Percentiles rank a stretch among this genome's conserved stretches.
phyloP scores from a whole-genome alignment of 495 filamentous ascomycete genomes.

The Mytilinidion resinicola region DNA sequence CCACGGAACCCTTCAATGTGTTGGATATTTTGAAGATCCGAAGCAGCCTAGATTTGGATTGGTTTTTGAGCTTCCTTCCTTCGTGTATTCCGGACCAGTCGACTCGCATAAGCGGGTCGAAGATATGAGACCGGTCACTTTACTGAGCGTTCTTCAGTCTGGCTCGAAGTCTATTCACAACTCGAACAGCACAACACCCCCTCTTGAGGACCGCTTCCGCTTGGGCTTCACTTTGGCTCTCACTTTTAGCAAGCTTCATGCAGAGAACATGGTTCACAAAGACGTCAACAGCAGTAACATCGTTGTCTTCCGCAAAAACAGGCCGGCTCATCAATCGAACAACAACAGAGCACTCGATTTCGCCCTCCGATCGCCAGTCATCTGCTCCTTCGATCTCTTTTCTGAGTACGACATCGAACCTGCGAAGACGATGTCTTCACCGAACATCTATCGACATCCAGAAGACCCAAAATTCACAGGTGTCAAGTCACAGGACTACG shows the following conservation, averaged over 20 bases:
- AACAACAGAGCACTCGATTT: slow-evolving; percentile 25
- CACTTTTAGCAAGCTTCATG: slow-evolving; percentile 69
- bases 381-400: slow-evolving; percentile 78
- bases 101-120: slow-evolving; percentile 42
- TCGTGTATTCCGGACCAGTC: slow-evolving; percentile 45
- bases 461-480: slow-evolving; percentile 37
- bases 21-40: slow-evolving; percentile 84
- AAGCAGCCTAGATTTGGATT: slow-evolving; percentile 70
- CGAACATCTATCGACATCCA: slow-evolving; percentile 69
- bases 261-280: slow-evolving; percentile 68
- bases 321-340: slow-evolving; percentile 23
- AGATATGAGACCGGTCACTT: slow-evolving; percentile 41
- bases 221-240: slow-evolving; percentile 73
- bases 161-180: slow-evolving; percentile 40
- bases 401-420: slow-evolving; percentile 53
- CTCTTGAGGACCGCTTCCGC: slow-evolving; percentile 75
- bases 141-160: slow-evolving; percentile 54
- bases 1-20: slow-evolving; percentile 59
- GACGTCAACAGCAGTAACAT: slow-evolving; percentile 77
- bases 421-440: slow-evolving; percentile 42
- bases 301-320: slow-evolving; percentile 61
- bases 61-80: slow-evolving; percentile 71
- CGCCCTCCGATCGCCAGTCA: slow-evolving; percentile 61
- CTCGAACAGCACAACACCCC: slow-evolving; percentile 42
- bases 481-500: slow-evolving; percentile 19